Conservation (phyloP, 2,329 filamentous ascomycete species). For the Rutstroemia sp. region DNA sequence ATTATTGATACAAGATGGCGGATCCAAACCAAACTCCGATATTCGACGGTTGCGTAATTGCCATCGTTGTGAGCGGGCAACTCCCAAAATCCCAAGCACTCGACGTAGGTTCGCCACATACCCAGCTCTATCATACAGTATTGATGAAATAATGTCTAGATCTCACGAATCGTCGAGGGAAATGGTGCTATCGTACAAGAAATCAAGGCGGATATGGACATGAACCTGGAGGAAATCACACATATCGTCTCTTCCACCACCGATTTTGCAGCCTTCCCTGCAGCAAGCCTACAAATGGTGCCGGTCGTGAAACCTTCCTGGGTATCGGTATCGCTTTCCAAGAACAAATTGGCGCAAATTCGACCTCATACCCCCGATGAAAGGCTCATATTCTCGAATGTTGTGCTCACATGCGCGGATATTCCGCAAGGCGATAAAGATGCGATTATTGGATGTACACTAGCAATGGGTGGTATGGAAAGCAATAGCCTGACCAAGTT, state of each 20-base stretch:
- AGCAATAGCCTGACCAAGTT: slow-evolving; percentile 61
- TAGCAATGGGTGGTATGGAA: slow-evolving; percentile 83
- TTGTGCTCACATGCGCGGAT: slow-evolving; percentile 75
- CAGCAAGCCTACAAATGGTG: slow-evolving; percentile 68
- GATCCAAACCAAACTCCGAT: slow-evolving; percentile 11
- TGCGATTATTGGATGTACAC: slow-evolving; percentile 79
- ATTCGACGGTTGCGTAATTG: slow-evolving; percentile 25
- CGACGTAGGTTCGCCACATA: slow-evolving; percentile 15
- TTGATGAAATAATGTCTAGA: slow-evolving; percentile 1
- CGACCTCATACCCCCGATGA: slow-evolving; percentile 88
- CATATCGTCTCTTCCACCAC: slow-evolving; percentile 70
- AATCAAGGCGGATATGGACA: slow-evolving; percentile 33
- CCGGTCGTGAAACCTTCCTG: slow-evolving; percentile 78
- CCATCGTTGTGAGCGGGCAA: slow-evolving; percentile 22
- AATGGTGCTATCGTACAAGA: slow-evolving; percentile 31
- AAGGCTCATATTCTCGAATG: slow-evolving; percentile 78
- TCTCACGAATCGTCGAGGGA: slow-evolving; percentile 20
- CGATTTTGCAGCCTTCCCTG: slow-evolving; percentile 83
- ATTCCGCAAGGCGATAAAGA: slow-evolving; percentile 83
- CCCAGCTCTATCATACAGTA: background rate
- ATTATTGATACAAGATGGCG: slow-evolving; percentile 10
- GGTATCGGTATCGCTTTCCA: slow-evolving; percentile 64
- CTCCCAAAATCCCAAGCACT: slow-evolving; percentile 14
- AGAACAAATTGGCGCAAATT: slow-evolving; percentile 65
- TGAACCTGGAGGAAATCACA: slow-evolving; percentile 40